Evolutionary conservation across 768 basidiomycete species (phyloP).

Genomic region (Phlebiopsis gigantea): DNA sequence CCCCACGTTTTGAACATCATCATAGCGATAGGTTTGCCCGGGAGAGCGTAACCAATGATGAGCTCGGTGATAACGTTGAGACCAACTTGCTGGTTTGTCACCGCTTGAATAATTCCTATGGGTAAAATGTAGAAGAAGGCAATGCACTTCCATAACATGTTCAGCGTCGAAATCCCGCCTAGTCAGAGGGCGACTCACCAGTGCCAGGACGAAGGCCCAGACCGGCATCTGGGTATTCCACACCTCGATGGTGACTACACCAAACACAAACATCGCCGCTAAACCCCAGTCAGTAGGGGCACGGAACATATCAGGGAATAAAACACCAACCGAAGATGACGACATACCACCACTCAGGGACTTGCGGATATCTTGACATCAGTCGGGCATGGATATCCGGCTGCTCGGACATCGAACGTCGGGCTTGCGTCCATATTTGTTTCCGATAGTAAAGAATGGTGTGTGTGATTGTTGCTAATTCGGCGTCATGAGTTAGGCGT

Average conservation of each 20-base stretch:
- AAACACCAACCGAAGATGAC: slow-evolving; percentile 30
- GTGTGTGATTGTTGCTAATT: slow-evolving; percentile 40
- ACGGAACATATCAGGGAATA: slow-evolving; percentile 19
- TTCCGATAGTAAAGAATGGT: slow-evolving; percentile 41
- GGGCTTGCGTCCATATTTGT: slow-evolving; percentile 37
- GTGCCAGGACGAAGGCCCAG: slow-evolving; percentile 56
- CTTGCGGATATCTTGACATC: slow-evolving; percentile 40
- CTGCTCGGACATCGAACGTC: slow-evolving; percentile 39
- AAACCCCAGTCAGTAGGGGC: not conserved
- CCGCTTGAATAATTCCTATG: slow-evolving; percentile 69
- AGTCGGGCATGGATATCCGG: slow-evolving; percentile 46
- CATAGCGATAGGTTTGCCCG: slow-evolving; percentile 63
- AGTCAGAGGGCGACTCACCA: slow-evolving; percentile 16
- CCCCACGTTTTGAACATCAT: slow-evolving; percentile 73
- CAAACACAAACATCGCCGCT: slow-evolving; percentile 55
- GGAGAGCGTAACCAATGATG: slow-evolving; percentile 50
- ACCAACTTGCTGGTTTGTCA: slow-evolving; percentile 70
- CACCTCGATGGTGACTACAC: slow-evolving; percentile 52
- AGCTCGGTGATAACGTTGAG: slow-evolving; percentile 64
- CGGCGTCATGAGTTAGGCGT: slow-evolving; percentile 35
- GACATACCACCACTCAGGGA: slow-evolving; percentile 51
- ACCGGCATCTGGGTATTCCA: slow-evolving; percentile 67
- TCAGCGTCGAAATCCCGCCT: not conserved
- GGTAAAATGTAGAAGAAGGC: slow-evolving; percentile 61
- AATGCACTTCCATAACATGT: not conserved